Evolutionary conservation across 2,329 filamentous ascomycete species (phyloP).

Genomic region (Pseudomassariella vexata): DNA sequence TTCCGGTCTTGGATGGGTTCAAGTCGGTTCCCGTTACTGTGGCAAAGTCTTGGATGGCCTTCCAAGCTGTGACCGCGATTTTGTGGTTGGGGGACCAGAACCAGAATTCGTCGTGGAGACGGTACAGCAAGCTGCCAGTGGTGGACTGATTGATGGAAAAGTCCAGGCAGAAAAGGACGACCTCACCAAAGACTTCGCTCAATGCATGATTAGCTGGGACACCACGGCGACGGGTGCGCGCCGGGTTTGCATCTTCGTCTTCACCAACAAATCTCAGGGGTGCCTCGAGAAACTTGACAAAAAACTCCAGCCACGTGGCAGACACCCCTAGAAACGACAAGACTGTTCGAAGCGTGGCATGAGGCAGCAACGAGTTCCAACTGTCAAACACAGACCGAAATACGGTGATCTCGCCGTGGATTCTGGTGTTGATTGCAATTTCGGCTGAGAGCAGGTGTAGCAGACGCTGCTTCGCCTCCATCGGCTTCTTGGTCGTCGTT

Average conservation of each 20-base stretch:
- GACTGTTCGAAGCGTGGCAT: slow-evolving; percentile 51
- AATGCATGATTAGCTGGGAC: slow-evolving; percentile 55
- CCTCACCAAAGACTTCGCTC: slow-evolving; percentile 54
- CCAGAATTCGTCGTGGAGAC: slow-evolving; percentile 62
- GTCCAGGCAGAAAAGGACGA: slow-evolving; percentile 59
- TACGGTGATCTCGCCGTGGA: slow-evolving; percentile 38
- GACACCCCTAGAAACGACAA: slow-evolving; percentile 55
- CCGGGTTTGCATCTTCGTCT: slow-evolving; percentile 33
- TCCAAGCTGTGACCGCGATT: slow-evolving; percentile 53
- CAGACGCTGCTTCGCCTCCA: slow-evolving; percentile 40
- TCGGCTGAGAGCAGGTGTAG: slow-evolving; percentile 43
- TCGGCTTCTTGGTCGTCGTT: slow-evolving; percentile 22
- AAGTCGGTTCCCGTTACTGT: slow-evolving; percentile 50
- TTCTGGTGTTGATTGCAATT: slow-evolving; percentile 35
- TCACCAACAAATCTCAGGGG: slow-evolving; percentile 54
- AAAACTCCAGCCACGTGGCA: slow-evolving; percentile 51
- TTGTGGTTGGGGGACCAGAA: slow-evolving; percentile 54
- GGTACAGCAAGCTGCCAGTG: slow-evolving; percentile 47
- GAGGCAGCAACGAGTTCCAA: slow-evolving; percentile 39
- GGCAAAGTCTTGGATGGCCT: slow-evolving; percentile 48
- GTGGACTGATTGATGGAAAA: slow-evolving; percentile 56
- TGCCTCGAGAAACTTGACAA: slow-evolving; percentile 50
- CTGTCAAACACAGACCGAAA: slow-evolving; percentile 41
- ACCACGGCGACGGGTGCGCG: slow-evolving; percentile 47
- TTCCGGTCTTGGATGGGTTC: slow-evolving; percentile 46